A percentile compares a stretch with the other conserved stretches of the same genome.
These are phyloP conservation scores for Thamnidium elegans DNA, from an alignment of 192 early-diverging fungal genomes.

Conservation along the genomic window DNA sequence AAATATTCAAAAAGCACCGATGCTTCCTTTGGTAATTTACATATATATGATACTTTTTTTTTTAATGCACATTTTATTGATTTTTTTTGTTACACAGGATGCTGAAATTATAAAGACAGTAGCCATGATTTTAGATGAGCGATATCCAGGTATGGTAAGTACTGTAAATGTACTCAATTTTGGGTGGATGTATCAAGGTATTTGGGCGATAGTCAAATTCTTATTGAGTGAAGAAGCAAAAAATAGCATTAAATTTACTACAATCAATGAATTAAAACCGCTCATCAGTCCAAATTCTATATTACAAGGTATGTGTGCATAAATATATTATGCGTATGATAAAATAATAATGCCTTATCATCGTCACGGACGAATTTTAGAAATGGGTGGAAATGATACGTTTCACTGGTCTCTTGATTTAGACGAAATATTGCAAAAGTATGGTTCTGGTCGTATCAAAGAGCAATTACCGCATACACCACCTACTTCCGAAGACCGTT, in stretches of 20 bases:
- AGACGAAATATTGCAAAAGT: constrained; percentile 20
- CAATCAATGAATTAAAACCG: constrained; percentile 21
- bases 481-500: neutral
- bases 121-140: constrained; percentile 20
- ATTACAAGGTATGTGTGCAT: constrained; percentile 22
- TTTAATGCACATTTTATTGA: neutral
- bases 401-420: constrained; percentile 23
- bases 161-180: constrained; percentile 40
- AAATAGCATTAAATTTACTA: constrained; percentile 33
- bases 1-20: constrained; percentile 28
- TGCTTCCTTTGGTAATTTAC: constrained; percentile 23
- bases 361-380: constrained; percentile 5
- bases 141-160: constrained; percentile 26
- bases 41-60: no score
- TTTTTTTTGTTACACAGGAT: constrained; percentile 11
- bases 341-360: no score
- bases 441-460: constrained; percentile 3
- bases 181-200: constrained; percentile 45
- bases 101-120: constrained; percentile 19
- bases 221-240: constrained; percentile 38
- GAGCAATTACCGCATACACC: neutral
- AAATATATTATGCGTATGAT: neutral
- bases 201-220: constrained; percentile 42
- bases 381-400: constrained; percentile 23
- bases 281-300: constrained; percentile 33